These are phyloP conservation scores for Immersiporthe knoxdaviesiana DNA, from an alignment of 2,329 filamentous ascomycete genomes.

Conservation along the genomic window DNA sequence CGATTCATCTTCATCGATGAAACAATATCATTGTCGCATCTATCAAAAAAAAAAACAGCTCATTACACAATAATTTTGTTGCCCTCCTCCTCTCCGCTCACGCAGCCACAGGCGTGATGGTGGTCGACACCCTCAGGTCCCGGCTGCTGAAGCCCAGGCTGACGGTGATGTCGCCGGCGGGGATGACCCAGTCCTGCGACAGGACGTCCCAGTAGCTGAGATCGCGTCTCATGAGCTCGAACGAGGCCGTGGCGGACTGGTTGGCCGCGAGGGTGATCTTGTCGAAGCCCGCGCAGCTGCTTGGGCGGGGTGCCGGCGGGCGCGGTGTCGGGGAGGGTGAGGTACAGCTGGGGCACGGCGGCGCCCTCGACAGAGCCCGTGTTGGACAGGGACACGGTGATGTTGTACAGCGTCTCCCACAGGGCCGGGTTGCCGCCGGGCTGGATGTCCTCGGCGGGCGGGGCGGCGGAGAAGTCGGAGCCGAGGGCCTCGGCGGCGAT, in stretches of 20 bases:
- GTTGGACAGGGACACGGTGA: constrained; percentile 56
- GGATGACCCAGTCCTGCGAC: constrained; percentile 47
- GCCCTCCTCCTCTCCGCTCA: background rate
- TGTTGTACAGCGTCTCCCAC: constrained; percentile 55
- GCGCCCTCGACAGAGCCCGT: constrained; percentile 54
- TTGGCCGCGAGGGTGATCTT: constrained; percentile 50
- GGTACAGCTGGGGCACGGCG: constrained; percentile 61
- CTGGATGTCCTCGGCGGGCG: constrained; percentile 47
- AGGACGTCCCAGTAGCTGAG: constrained; percentile 53
- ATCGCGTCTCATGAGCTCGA: constrained; percentile 52
- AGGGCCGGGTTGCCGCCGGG: constrained; percentile 60
- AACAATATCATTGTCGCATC: background rate
- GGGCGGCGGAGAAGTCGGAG: constrained; percentile 46
- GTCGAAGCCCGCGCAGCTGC: constrained; percentile 55
- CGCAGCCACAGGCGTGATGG: constrained; percentile 22
- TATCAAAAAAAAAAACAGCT: constrained; percentile 16
- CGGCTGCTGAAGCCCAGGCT: constrained; percentile 39
- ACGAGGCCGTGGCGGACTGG: constrained; percentile 44
- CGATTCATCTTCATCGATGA: background rate
- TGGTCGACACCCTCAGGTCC: constrained; percentile 23
- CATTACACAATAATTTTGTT: background rate
- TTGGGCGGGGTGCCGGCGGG: constrained; percentile 50
- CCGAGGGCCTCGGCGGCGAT: constrained; percentile 49
- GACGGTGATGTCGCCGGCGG: constrained; percentile 38
- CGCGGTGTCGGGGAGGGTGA: constrained; percentile 51